These are phyloP conservation scores for Lasiosphaeria ovina DNA, from an alignment of 495 filamentous ascomycete genomes.

Conservation along the genomic window DNA sequence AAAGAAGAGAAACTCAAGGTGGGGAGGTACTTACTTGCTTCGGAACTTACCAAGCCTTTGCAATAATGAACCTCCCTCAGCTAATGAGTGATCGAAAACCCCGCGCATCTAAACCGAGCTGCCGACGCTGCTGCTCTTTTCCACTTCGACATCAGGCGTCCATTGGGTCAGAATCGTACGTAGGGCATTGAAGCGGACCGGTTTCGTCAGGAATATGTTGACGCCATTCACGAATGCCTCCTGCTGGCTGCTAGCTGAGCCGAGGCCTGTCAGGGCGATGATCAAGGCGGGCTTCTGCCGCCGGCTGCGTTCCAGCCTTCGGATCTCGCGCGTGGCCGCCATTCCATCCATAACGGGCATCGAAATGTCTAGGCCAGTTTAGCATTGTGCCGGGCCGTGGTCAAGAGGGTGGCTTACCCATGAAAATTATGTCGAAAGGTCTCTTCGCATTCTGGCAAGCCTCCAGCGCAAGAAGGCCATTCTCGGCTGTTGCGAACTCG, in stretches of 20 bases:
- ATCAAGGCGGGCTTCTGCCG: slow-evolving; percentile 47
- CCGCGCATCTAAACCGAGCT: too few relatives aligned
- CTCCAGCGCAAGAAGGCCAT: slow-evolving; percentile 45
- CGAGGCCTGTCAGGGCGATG: slow-evolving; percentile 67
- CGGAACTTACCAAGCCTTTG: too few relatives aligned
- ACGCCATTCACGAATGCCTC: slow-evolving; percentile 64
- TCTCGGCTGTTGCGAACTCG: slow-evolving; percentile 35
- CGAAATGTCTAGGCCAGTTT: slow-evolving; percentile 44
- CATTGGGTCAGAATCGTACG: slow-evolving; percentile 4
- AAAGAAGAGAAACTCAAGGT: too few relatives aligned
- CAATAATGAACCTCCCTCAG: too few relatives aligned
- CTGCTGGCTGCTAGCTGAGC: slow-evolving; percentile 57
- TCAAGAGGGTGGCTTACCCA: slow-evolving; percentile 35
- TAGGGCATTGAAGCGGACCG: slow-evolving; percentile 44
- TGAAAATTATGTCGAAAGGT: slow-evolving; percentile 53
- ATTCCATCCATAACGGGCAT: slow-evolving; percentile 68
- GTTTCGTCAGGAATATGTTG: slow-evolving; percentile 70
- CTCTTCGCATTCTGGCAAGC: slow-evolving; percentile 16
- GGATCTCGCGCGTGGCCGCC: slow-evolving; percentile 54
- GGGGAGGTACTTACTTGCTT: too few relatives aligned
- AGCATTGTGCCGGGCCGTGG: not conserved
- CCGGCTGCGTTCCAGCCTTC: slow-evolving; percentile 43
- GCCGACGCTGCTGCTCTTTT: too few relatives aligned
- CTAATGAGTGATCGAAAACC: too few relatives aligned
- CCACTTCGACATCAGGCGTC: slow-evolving; percentile 2